phyloP scores from a whole-genome alignment of 2,329 filamentous ascomycete genomes.

The Hysterium pulicare region DNA sequence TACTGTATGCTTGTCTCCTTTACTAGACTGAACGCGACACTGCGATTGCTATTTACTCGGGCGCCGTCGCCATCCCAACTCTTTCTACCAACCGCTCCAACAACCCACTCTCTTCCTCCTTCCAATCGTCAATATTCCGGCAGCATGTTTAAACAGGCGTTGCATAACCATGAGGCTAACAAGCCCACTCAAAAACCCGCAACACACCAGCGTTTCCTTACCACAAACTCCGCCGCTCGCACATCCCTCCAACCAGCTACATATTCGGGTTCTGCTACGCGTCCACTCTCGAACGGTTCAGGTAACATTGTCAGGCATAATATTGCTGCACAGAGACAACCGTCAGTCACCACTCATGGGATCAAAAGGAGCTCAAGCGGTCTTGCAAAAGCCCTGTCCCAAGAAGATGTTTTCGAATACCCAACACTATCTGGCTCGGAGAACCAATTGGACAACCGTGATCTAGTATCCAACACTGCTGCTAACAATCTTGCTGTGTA shows the following conservation, averaged over 20 bases:
- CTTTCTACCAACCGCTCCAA: conserved; percentile 13
- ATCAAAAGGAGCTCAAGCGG: conserved; percentile 48
- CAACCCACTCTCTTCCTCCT: conserved; percentile 1
- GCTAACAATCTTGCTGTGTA: conserved; percentile 33
- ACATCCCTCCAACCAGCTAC: conserved; percentile 39
- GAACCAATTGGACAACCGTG: conserved; percentile 19
- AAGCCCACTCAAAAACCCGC: conserved; percentile 19
- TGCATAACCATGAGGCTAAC: conserved; percentile 38
- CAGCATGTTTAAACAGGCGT: conserved; percentile 41
- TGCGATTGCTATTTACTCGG: conserved; percentile 27
- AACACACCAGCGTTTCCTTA: conserved; percentile 24
- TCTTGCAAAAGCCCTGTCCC: conserved; percentile 42
- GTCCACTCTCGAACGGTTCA: conserved; percentile 24
- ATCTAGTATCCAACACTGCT: conserved; percentile 20
- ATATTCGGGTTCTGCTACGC: conserved; percentile 32
- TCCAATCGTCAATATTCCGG: conserved; percentile 5
- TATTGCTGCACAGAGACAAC: conserved; percentile 12
- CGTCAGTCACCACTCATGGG: conserved; percentile 21
- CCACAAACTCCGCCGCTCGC: conserved; percentile 31
- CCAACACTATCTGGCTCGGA: conserved; percentile 23
- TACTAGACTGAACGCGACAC: conserved; percentile 28
- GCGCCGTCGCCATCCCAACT: conserved; percentile 20
- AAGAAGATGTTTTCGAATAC: conserved; percentile 33
- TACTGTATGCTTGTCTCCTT: conserved; percentile 39
- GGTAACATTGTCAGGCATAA: conserved; percentile 34